Evolutionary conservation across 192 early-diverging fungal species (phyloP).

Genomic region (Entrophospora sp.): DNA sequence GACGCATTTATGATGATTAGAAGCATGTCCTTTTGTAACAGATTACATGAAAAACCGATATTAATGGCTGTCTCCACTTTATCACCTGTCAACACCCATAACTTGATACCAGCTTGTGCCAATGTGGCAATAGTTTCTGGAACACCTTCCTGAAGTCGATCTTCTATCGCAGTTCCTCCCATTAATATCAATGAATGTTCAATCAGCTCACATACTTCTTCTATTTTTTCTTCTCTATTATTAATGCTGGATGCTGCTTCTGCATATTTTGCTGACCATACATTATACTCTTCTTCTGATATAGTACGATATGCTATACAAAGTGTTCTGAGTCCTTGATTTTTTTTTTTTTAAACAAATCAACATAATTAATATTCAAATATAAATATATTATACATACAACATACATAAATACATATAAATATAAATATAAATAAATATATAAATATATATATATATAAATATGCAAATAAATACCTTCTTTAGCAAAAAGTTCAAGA

Average conservation of each 20-base stretch:
- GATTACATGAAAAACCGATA: slow-evolving; percentile 92
- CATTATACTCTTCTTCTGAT: too few relatives aligned
- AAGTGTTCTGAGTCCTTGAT: too few relatives aligned
- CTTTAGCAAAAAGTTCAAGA: too few relatives aligned
- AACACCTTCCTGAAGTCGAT: too few relatives aligned
- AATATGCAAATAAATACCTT: slow-evolving; percentile 53
- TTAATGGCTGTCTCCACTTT: too few relatives aligned
- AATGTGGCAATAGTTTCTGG: too few relatives aligned
- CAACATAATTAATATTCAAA: slow-evolving; percentile 55
- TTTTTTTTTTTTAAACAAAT: slow-evolving; percentile 63
- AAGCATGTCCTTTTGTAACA: slow-evolving; percentile 75
- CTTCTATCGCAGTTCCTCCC: too few relatives aligned
- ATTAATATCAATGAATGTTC: too few relatives aligned
- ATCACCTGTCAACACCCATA: slow-evolving; percentile 96
- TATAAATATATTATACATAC: slow-evolving; percentile 66
- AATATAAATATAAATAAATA: not conserved
- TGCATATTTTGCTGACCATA: too few relatives aligned
- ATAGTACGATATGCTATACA: too few relatives aligned
- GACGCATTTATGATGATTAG: slow-evolving; percentile 63
- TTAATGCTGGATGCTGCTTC: slow-evolving; percentile 56
- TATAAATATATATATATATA: not conserved
- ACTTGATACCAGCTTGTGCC: slow-evolving; percentile 88
- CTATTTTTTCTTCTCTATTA: slow-evolving; percentile 73
- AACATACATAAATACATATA: slow-evolving; percentile 70
- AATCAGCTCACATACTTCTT: slow-evolving; percentile 65